Evolutionary conservation across 177 flowering plant species (phyloP).

Genomic region (Vitis hybrid): DNA sequence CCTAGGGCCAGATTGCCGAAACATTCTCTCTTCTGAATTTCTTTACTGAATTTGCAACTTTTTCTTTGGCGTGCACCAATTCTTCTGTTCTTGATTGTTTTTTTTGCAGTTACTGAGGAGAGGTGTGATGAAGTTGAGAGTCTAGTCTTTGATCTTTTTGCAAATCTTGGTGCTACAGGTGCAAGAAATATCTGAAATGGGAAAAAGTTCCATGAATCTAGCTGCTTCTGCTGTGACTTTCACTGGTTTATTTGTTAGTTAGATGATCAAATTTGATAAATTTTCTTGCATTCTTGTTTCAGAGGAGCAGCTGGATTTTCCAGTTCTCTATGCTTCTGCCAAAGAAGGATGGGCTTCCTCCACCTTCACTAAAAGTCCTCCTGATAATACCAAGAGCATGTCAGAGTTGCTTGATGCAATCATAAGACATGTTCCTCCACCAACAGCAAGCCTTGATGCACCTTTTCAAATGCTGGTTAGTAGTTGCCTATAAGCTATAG

Average conservation of each 20-base stretch:
- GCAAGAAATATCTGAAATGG: slow-evolving; percentile 11
- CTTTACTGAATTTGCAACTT: not conserved
- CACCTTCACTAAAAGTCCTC: slow-evolving; percentile 76
- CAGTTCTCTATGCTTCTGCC: slow-evolving; percentile 99
- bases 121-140: slow-evolving; percentile 98
- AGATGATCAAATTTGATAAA: not conserved
- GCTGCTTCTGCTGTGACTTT: not conserved
- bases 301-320: slow-evolving; percentile 99
- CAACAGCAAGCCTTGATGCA: slow-evolving; percentile 67
- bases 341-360: slow-evolving; percentile 99
- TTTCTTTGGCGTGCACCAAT: not conserved
- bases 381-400: slow-evolving; percentile 76
- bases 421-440: slow-evolving; percentile 79
- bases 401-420: slow-evolving; percentile 91
- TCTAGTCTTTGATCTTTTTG: slow-evolving; percentile 97
- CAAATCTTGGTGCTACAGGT: slow-evolving; percentile 99
- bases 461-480: slow-evolving; percentile 97
- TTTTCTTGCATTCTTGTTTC: slow-evolving; percentile 16
- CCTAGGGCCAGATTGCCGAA: not conserved
- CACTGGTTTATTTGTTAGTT: not conserved
- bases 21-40: too few relatives aligned
- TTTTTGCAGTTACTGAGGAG: slow-evolving; percentile 86
- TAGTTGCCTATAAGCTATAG: slow-evolving; percentile 11
- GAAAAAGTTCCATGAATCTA: not conserved
- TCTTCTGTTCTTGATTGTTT: slow-evolving; percentile 17